Evolutionary conservation across 1,284 basidiomycete genomes (phyloP).

Genomic region (Cutaneotrichosporon cyanovorans): DNA sequence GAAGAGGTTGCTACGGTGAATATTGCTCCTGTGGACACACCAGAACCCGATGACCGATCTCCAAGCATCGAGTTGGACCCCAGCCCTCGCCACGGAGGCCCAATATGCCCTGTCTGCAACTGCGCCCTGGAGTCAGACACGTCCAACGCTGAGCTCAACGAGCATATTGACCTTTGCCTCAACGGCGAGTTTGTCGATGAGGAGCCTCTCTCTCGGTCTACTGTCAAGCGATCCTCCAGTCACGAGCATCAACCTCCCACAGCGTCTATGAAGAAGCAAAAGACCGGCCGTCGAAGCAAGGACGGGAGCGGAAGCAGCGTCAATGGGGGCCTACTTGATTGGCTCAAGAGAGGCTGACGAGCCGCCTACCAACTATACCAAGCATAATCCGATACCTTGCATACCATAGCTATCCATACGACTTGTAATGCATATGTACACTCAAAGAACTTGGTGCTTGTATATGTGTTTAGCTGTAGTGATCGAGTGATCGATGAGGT

Average conservation of each 20-base stretch:
- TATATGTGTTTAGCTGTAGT: too few relatives aligned
- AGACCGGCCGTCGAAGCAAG: background rate
- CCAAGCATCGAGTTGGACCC: conserved; percentile 6
- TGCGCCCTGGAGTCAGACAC: conserved; percentile 24
- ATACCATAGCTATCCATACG: too few relatives aligned
- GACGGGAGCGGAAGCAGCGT: conserved; percentile 11
- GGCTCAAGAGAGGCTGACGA: conserved; percentile 16
- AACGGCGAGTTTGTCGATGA: conserved; percentile 30
- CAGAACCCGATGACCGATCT: too few relatives aligned
- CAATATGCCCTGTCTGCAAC: conserved; percentile 39
- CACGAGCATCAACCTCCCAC: background rate
- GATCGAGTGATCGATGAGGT: too few relatives aligned
- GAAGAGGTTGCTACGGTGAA: too few relatives aligned
- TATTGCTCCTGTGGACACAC: too few relatives aligned
- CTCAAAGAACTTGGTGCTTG: too few relatives aligned
- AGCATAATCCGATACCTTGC: conserved; percentile 1
- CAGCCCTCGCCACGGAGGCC: conserved; percentile 16
- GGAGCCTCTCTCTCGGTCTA: conserved; percentile 15
- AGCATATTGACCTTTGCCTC: conserved; percentile 43
- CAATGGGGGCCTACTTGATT: too few relatives aligned
- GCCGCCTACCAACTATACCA: background rate
- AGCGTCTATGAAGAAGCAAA: conserved; percentile 5
- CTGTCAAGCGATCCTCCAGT: conserved; percentile 11
- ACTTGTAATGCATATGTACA: too few relatives aligned
- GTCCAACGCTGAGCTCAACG: conserved; percentile 39